Conservation (phyloP, 371 early-diverging fungal genomes). For the Lichtheimia ornata region DNA sequence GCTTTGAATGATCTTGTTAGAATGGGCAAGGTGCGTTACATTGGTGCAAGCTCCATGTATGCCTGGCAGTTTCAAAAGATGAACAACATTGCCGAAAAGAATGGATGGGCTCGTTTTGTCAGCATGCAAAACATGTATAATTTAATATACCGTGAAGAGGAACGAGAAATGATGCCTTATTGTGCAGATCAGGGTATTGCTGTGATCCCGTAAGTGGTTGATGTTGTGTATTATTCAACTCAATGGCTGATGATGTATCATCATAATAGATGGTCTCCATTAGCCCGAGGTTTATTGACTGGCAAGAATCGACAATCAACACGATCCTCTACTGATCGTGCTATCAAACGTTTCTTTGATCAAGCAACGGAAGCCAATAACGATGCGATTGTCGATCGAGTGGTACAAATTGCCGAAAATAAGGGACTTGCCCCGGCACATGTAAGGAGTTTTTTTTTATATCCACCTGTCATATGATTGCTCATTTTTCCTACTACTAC, state of each 20-base stretch:
- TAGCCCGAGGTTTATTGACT: constrained; percentile 39
- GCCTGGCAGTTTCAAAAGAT: constrained; percentile 47
- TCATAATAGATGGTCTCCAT: constrained; percentile 43
- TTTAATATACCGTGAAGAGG: constrained; percentile 62
- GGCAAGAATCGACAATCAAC: constrained; percentile 29
- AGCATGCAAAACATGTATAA: constrained; percentile 58
- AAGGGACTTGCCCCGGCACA: constrained; percentile 33
- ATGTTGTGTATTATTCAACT: background rate
- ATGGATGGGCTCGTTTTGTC: constrained; percentile 56
- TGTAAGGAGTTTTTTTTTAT: constrained; percentile 14
- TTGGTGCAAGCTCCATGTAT: constrained; percentile 34
- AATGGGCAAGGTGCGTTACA: constrained; percentile 51
- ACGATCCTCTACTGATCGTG: constrained; percentile 14
- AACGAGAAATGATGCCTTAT: constrained; percentile 60
- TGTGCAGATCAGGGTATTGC: constrained; percentile 45
- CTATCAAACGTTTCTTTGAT: constrained; percentile 2
- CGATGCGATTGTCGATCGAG: constrained; percentile 34
- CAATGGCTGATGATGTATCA: background rate
- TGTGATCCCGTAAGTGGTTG: constrained; percentile 26
- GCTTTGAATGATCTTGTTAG: constrained; percentile 55
- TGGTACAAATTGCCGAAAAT: constrained; percentile 45
- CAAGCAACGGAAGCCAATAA: constrained; percentile 7
- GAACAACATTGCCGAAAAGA: constrained; percentile 44
- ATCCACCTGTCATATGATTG: background rate
- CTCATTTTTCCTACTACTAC: background rate